These are phyloP conservation scores for Neonectria ditissima DNA, from an alignment of 2,329 filamentous ascomycete species.

Conservation along the genomic window DNA sequence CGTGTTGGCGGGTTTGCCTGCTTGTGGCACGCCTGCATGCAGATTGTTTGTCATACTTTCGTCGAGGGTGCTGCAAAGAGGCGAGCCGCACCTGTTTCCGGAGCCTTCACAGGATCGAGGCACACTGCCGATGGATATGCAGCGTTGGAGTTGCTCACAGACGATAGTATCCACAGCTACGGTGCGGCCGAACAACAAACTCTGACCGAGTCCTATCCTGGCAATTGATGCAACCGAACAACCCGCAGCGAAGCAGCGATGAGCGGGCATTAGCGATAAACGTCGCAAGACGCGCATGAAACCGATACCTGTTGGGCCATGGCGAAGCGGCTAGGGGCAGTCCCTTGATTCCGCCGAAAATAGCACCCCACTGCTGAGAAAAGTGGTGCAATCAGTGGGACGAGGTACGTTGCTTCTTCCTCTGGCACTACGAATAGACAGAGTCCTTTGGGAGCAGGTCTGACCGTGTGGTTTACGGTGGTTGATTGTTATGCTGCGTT, in stretches of 20 bases:
- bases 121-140: slow-evolving; percentile 7
- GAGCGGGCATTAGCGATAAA: slow-evolving; percentile 5
- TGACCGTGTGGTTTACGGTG: not conserved
- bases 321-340: slow-evolving; percentile 20
- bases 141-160: slow-evolving; percentile 1
- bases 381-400: slow-evolving; percentile 26
- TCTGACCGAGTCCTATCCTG: slow-evolving; percentile 17
- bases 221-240: slow-evolving; percentile 19
- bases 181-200: slow-evolving; percentile 15
- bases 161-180: not conserved
- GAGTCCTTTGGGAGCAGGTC: slow-evolving; percentile 4
- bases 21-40: not conserved
- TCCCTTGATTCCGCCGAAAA: slow-evolving; percentile 36
- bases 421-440: slow-evolving; percentile 11
- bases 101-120: slow-evolving; percentile 15
- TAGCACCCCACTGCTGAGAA: slow-evolving; percentile 34
- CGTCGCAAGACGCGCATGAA: slow-evolving; percentile 21
- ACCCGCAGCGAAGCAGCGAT: slow-evolving; percentile 8
- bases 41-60: not conserved
- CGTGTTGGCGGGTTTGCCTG: not conserved
- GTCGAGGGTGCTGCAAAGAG: slow-evolving; percentile 1
- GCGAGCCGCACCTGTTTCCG: slow-evolving; percentile 22
- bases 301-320: slow-evolving; percentile 11
- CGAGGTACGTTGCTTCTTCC: slow-evolving; percentile 24
- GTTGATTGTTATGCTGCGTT: slow-evolving; percentile 2